Conservation (phyloP, 352 stramenopile genomes). For the Phytopythium vexans region DNA sequence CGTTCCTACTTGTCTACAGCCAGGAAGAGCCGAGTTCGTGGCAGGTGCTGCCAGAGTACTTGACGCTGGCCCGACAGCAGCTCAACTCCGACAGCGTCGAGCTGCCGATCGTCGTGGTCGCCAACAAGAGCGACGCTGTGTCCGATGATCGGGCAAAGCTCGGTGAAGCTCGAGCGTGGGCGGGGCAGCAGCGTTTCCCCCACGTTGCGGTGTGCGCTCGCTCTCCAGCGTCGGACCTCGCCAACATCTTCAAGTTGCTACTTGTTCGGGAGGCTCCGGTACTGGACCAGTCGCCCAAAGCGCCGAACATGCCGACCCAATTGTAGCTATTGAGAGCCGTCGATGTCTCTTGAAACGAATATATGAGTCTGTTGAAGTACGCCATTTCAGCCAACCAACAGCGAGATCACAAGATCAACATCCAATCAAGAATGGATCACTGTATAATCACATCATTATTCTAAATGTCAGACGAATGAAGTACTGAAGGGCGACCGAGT, state of each 20-base stretch:
- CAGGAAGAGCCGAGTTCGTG: constrained; percentile 20
- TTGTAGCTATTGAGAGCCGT: too few relatives aligned
- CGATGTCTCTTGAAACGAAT: too few relatives aligned
- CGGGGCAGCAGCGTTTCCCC: constrained; percentile 6
- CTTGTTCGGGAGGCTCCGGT: not conserved
- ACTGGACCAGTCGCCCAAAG: too few relatives aligned
- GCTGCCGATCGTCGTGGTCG: constrained; percentile 22
- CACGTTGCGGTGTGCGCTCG: constrained; percentile 18
- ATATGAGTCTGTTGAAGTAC: too few relatives aligned
- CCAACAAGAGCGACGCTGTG: constrained; percentile 20
- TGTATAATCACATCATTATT: too few relatives aligned
- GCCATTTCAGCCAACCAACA: too few relatives aligned
- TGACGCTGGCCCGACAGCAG: constrained; percentile 9
- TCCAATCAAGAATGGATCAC: too few relatives aligned
- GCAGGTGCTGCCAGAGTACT: constrained; percentile 23
- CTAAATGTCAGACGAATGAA: too few relatives aligned
- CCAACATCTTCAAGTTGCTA: constrained; percentile 20
- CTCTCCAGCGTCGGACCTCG: constrained; percentile 4
- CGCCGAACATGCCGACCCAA: too few relatives aligned
- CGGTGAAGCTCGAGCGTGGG: constrained; percentile 14
- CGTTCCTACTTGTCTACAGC: constrained; percentile 46
- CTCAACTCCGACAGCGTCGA: constrained; percentile 8
- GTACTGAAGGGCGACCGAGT: too few relatives aligned
- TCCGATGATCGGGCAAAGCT: not conserved
- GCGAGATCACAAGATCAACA: too few relatives aligned